These are phyloP conservation scores for Nemania serpens DNA, from an alignment of 2,329 filamentous ascomycete species.

Conservation along the genomic window DNA sequence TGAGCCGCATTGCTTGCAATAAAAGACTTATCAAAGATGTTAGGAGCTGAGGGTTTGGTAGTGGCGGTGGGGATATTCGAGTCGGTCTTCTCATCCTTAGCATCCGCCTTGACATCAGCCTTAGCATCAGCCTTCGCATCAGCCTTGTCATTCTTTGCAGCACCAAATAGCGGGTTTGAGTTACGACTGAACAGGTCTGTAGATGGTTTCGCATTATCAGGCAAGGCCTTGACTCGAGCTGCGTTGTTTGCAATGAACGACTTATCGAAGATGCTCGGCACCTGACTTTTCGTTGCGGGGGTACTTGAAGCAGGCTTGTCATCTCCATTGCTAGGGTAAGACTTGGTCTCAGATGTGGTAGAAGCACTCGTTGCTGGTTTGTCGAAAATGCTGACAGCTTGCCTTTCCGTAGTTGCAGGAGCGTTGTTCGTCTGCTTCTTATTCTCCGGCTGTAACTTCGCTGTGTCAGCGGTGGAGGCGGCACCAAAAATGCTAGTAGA, in stretches of 20 bases:
- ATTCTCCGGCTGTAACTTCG: slow-evolving; percentile 5
- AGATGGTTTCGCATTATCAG: slow-evolving; percentile 27
- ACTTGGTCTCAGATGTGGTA: slow-evolving; percentile 3
- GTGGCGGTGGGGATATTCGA: not conserved
- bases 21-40: slow-evolving; percentile 27
- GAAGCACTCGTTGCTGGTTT: slow-evolving; percentile 3
- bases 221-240: slow-evolving; percentile 24
- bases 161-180: slow-evolving; percentile 27
- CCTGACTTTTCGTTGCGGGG: slow-evolving; percentile 1
- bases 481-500: slow-evolving; percentile 28
- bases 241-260: slow-evolving; percentile 24
- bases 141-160: slow-evolving; percentile 1
- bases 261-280: slow-evolving; percentile 26
- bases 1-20: slow-evolving; percentile 26
- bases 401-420: slow-evolving; percentile 5
- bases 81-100: not conserved
- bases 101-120: slow-evolving; percentile 12
- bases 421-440: slow-evolving; percentile 23
- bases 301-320: slow-evolving; percentile 7
- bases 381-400: slow-evolving; percentile 16
- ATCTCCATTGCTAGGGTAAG: slow-evolving; percentile 15
- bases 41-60: slow-evolving; percentile 3
- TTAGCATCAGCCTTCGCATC: not conserved
- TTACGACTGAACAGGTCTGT: slow-evolving; percentile 33
- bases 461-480: slow-evolving; percentile 1